phyloP scores from a whole-genome alignment of 225 moss, liverwort and hornwort species.

The Polytrichum commune region DNA sequence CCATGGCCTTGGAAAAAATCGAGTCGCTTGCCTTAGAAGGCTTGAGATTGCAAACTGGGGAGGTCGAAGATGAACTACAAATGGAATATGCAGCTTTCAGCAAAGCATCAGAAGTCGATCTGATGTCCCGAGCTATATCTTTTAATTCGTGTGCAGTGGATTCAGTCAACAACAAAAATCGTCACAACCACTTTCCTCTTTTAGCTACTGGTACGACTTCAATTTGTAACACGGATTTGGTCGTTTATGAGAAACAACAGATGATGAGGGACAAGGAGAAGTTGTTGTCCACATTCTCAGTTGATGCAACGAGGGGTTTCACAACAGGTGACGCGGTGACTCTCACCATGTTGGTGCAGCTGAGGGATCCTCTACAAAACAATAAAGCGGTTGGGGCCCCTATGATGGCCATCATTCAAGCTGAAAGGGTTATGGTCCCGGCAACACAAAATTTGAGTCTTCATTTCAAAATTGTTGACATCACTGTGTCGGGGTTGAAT shows the following conservation, averaged over 20 bases:
- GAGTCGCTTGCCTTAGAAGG: constrained; percentile 84
- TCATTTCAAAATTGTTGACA: constrained; percentile 70
- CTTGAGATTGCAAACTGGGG: constrained; percentile 72
- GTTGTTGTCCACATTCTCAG: neutral
- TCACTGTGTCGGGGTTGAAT: constrained; percentile 69
- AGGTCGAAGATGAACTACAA: constrained; percentile 36
- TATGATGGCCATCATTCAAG: constrained; percentile 81
- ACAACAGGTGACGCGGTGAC: constrained; percentile 61
- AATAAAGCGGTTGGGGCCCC: constrained; percentile 81
- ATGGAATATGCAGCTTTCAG: constrained; percentile 28
- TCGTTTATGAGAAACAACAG: constrained; percentile 22
- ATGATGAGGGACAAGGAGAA: constrained; percentile 27
- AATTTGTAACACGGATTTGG: constrained; percentile 33
- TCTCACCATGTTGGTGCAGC: constrained; percentile 76
- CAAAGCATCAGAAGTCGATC: constrained; percentile 17
- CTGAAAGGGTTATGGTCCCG: constrained; percentile 39
- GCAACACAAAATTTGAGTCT: constrained; percentile 45
- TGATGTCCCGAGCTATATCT: constrained; percentile 73
- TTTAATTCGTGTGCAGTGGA: constrained; percentile 45
- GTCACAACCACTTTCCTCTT: constrained; percentile 48
- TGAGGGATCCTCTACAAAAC: constrained; percentile 67
- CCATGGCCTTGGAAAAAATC: constrained; percentile 79
- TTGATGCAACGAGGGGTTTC: constrained; percentile 38
- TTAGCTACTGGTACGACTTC: constrained; percentile 51
- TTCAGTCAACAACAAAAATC: constrained; percentile 39